These are phyloP conservation scores for Echites panduratus DNA, from an alignment of 257 asterid species.

Conservation along the genomic window DNA sequence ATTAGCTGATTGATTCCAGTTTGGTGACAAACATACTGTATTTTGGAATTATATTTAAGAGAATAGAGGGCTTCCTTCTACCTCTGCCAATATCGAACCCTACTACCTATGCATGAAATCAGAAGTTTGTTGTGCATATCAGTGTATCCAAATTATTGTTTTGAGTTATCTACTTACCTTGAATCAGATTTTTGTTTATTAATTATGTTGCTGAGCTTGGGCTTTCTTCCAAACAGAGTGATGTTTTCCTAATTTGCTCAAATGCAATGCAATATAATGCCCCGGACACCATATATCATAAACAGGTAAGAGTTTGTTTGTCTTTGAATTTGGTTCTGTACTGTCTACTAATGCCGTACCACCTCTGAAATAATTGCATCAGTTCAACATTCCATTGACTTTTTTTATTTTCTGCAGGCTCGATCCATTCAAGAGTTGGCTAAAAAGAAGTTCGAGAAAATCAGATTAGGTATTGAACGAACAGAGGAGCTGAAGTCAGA, in stretches of 20 bases:
- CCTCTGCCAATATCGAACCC: neutral
- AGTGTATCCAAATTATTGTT: neutral
- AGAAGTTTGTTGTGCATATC: neutral
- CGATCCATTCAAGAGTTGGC: conserved; percentile 88
- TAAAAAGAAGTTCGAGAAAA: conserved; percentile 59
- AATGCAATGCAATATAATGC: conserved; percentile 96
- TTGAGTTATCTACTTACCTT: neutral
- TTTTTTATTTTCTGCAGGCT: conserved; percentile 51
- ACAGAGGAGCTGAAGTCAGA: conserved; percentile 62
- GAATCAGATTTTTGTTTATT: neutral
- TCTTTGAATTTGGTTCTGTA: conserved; percentile 5
- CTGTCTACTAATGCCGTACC: neutral
- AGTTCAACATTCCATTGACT: neutral
- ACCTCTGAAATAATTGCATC: neutral
- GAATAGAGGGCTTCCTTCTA: neutral
- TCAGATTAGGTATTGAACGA: conserved; percentile 41
- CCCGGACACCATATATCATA: conserved; percentile 78
- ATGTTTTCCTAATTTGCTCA: conserved; percentile 77
- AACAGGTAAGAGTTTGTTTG: conserved; percentile 52
- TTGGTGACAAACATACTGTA: neutral
- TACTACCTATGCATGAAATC: neutral
- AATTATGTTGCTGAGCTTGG: neutral
- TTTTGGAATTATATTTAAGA: neutral
- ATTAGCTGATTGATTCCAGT: neutral
- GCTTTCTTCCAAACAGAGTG: conserved; percentile 52